Evolutionary conservation across 2,329 filamentous ascomycete species (phyloP), one percentile per base, ranked within the genome.

Genomic region (Elsinoe arachidis): DNA sequence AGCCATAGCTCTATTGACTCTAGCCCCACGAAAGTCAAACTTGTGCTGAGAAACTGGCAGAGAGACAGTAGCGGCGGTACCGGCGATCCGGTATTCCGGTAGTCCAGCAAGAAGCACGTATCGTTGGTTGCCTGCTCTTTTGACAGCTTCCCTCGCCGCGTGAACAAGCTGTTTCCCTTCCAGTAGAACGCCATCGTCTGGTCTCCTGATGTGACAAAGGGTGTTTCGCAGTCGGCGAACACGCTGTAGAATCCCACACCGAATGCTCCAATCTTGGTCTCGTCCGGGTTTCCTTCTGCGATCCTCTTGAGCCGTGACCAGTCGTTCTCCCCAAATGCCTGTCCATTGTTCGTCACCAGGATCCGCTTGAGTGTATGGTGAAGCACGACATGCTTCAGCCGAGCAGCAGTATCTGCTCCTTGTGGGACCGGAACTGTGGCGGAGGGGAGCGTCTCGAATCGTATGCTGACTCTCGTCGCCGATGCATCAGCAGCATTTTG

Each of bases 151-250:
- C 93, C 79, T 64, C 90, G 88, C 65, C 91, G 87, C 21, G 95
- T 99, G 70, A 96, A 97, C 1, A 99, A 80, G 4, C 90, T 89
- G 70, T 97, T 97, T n/a, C 88, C 91, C 71, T 96, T 97, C 95
- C 93, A 99, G 75, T 96, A 99, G 68, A 99, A 99, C 0, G 92
- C 92, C 89, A 99, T 96, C 37, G 90, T 91, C 72, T 95, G 86
- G 61, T 80, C 82, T 0, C 93, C 93, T 0, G 92, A 97, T 63
- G 90, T 93, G 62, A 99, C 88, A 68, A 99, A 97, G 0, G 93
- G 93, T 65, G 96, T 90, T 72, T 99, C 95, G 69, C 92, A 99
- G 70, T 99, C 93, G 61, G 93, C 89, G 70, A 99, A 99, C 38
- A 97, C 92, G 70, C 89, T 95, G 78, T 99, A 99, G 75, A 99